Evolutionary conservation across 225 moss, liverwort and hornwort genomes (phyloP).

Genomic region (Physcomitrellopsis africana): DNA sequence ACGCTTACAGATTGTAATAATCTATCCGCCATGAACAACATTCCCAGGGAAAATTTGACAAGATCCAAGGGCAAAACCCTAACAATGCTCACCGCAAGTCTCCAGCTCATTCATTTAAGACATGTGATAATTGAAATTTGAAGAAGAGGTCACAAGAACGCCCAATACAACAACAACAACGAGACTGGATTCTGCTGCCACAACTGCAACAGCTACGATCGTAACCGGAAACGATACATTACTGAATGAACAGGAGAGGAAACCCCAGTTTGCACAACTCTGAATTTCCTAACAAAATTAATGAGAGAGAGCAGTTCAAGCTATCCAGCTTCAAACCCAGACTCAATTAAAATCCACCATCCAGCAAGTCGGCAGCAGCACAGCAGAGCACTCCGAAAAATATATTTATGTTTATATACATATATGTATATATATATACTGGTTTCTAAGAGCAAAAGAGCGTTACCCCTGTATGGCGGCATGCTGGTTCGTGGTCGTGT

Average conservation of each 20-base stretch:
- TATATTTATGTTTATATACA: too few species aligned
- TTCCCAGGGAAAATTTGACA: neutral
- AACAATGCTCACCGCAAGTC: slow-evolving; percentile 30
- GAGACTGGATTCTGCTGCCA: neutral
- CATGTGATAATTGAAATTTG: slow-evolving; percentile 14
- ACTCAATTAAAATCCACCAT: slow-evolving; percentile 14
- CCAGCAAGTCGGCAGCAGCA: neutral
- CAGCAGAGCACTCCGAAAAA: neutral
- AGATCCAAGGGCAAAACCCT: slow-evolving; percentile 41
- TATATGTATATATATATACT: neutral
- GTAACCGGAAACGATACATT: neutral
- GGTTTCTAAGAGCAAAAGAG: neutral
- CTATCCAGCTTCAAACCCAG: slow-evolving; percentile 29
- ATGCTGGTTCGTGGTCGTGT: slow-evolving; percentile 57
- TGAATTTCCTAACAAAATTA: neutral
- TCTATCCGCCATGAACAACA: neutral
- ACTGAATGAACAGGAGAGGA: neutral
- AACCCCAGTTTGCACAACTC: slow-evolving; percentile 31
- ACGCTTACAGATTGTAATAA: neutral
- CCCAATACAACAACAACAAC: slow-evolving; percentile 1
- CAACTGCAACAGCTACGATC: slow-evolving; percentile 22
- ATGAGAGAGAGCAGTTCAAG: neutral
- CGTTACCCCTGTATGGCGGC: slow-evolving; percentile 59
- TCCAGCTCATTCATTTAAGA: slow-evolving; percentile 32
- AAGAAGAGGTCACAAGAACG: neutral